These are phyloP conservation scores for Wickerhamiella dianesei DNA, from an alignment of 805 yeast genomes.

Conservation along the genomic window DNA sequence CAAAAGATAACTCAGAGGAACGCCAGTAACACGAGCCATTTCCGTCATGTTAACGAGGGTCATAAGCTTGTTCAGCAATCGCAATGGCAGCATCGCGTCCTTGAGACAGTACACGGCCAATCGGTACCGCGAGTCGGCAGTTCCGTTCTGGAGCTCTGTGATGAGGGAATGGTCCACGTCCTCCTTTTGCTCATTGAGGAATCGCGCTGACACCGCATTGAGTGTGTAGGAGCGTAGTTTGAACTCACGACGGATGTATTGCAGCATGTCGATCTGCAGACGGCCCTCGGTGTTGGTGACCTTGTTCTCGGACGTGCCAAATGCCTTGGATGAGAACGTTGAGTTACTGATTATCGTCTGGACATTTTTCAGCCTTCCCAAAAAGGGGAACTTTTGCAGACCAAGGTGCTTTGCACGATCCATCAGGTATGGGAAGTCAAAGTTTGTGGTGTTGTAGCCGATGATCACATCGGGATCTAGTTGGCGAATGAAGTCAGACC, in stretches of 20 bases:
- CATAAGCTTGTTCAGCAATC: constrained; percentile 86
- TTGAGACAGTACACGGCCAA: constrained; percentile 94
- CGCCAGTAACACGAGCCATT: constrained; percentile 99
- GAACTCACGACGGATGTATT: constrained; percentile 87
- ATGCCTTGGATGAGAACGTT: constrained; percentile 84
- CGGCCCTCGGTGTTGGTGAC: constrained; percentile 90
- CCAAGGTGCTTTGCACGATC: constrained; percentile 72
- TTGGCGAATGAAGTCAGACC: constrained; percentile 75
- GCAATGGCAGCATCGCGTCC: constrained; percentile 84
- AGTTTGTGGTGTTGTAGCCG: constrained; percentile 89
- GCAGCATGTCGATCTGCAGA: constrained; percentile 84
- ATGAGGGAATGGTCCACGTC: constrained; percentile 96
- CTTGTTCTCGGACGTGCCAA: constrained; percentile 89
- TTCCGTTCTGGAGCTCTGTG: constrained; percentile 87
- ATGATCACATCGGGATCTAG: constrained; percentile 93
- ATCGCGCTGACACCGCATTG: constrained; percentile 89
- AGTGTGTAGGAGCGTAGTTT: constrained; percentile 87
- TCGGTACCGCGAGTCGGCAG: constrained; percentile 81
- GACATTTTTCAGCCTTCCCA: constrained; percentile 57
- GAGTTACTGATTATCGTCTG: constrained; percentile 72
- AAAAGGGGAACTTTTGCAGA: constrained; percentile 61
- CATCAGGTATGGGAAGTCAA: constrained; percentile 84
- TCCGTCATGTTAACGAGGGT: constrained; percentile 93
- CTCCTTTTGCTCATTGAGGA: constrained; percentile 89
- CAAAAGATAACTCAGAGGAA: constrained; percentile 79